Percentiles rank a stretch among this genome's conserved stretches.
Conservation (phyloP, 2,329 filamentous ascomycete genomes). For the Penicillium italicum region DNA sequence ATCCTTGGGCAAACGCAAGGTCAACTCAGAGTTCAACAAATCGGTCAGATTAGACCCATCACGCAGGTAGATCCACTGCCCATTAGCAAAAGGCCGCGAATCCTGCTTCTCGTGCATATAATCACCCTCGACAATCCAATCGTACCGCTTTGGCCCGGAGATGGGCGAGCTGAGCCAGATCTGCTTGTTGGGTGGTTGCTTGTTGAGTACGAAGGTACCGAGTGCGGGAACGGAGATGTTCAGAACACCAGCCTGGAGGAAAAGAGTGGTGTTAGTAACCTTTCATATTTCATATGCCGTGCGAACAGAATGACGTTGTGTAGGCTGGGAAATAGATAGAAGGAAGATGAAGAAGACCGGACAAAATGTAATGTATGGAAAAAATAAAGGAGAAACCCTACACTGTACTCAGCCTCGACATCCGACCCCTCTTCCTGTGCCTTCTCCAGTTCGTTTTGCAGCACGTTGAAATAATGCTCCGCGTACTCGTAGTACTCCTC, state of each 20-base stretch:
- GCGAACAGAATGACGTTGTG: not conserved
- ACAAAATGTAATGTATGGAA: not conserved
- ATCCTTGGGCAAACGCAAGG: conserved; percentile 55
- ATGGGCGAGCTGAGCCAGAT: conserved; percentile 94
- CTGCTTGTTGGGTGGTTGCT: conserved; percentile 94
- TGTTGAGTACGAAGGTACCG: conserved; percentile 93
- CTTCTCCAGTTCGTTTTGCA: conserved; percentile 63
- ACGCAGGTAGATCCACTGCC: conserved; percentile 83
- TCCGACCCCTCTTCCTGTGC: conserved; percentile 68
- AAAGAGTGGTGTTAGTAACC: not conserved
- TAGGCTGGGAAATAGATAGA: not conserved
- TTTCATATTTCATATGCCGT: not conserved
- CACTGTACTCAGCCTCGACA: conserved; percentile 84
- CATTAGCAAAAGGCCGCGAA: conserved; percentile 49
- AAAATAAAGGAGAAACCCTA: conserved; percentile 50
- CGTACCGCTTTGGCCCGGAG: conserved; percentile 88
- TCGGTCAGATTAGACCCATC: conserved; percentile 74
- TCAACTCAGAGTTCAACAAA: conserved; percentile 72
- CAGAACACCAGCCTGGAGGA: conserved; percentile 72
- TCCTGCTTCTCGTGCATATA: conserved; percentile 76
- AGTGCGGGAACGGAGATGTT: conserved; percentile 65
- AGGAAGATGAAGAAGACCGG: not conserved
- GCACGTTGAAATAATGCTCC: conserved; percentile 66
- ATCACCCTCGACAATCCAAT: conserved; percentile 74
- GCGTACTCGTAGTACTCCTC: conserved; percentile 73